Conservation (phyloP, 768 basidiomycete genomes). For the Gloeophyllum trabeum region DNA sequence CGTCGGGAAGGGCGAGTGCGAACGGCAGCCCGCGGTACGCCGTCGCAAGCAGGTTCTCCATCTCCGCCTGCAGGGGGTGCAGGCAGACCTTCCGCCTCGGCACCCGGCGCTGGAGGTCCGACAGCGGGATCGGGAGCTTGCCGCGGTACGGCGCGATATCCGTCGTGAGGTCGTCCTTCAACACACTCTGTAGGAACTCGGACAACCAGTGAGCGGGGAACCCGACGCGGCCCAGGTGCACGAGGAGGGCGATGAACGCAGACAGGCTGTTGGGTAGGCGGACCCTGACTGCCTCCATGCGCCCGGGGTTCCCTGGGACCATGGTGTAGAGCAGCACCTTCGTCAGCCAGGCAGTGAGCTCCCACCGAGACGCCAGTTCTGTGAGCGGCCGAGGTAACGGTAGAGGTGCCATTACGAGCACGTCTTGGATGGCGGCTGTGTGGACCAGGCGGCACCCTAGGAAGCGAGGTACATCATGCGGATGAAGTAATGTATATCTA, state of each 20-base stretch:
- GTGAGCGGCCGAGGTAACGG: constrained; percentile 4
- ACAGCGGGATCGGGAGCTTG: constrained; percentile 15
- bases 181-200: constrained; percentile 12
- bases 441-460: constrained; percentile 1
- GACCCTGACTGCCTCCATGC: constrained; percentile 12
- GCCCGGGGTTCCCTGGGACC: constrained; percentile 8
- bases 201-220: constrained; percentile 26
- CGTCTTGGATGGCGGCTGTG: too few species aligned
- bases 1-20: constrained; percentile 5
- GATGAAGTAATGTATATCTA: constrained; percentile 20
- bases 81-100: constrained; percentile 8
- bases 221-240: constrained; percentile 20
- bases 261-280: constrained; percentile 23
- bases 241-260: constrained; percentile 20
- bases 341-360: constrained; percentile 21
- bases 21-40: constrained; percentile 12
- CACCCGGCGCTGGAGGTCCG: constrained; percentile 8
- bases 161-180: not conserved
- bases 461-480: constrained; percentile 16
- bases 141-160: constrained; percentile 12
- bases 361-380: constrained; percentile 14
- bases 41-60: constrained; percentile 12
- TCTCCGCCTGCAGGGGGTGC: constrained; percentile 14
- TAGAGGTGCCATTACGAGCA: too few species aligned
- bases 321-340: constrained; percentile 21